phyloP scores from a whole-genome alignment of 2,329 filamentous ascomycete species.

The Hymenoscyphus repandus region DNA sequence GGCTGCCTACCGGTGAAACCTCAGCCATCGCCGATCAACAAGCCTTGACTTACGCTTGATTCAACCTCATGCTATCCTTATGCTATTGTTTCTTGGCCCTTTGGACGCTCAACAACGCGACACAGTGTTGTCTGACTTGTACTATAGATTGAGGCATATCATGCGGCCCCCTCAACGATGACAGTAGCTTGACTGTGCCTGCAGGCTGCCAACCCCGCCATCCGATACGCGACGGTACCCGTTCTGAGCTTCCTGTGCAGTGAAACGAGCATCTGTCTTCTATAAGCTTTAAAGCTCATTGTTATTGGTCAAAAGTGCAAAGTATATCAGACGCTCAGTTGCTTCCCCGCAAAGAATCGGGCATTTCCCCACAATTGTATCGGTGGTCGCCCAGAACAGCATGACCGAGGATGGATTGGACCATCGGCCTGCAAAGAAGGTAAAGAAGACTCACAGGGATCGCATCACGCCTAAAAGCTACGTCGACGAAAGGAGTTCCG shows the following conservation, averaged over 20 bases:
- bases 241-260: not conserved
- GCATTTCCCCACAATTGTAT: no score
- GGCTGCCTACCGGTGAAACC: no score
- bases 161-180: not conserved
- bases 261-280: not conserved
- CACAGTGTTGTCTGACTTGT: not conserved
- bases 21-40: no score
- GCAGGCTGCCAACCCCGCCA: not conserved
- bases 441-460: not conserved
- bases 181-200: not conserved
- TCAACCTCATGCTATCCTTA: no score
- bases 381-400: not conserved
- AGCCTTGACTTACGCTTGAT: no score
- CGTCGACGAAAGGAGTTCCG: not conserved
- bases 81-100: not conserved
- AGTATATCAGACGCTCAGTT: no score
- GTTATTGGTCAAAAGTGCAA: no score
- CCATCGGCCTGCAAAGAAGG: not conserved
- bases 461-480: not conserved
- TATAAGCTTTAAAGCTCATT: no score
- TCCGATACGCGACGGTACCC: not conserved
- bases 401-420: not conserved
- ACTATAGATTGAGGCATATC: not conserved
- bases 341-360: no score
- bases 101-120: not conserved